Conservation (phyloP, 371 early-diverging fungal species). For the Dichotomocladium elegans region DNA sequence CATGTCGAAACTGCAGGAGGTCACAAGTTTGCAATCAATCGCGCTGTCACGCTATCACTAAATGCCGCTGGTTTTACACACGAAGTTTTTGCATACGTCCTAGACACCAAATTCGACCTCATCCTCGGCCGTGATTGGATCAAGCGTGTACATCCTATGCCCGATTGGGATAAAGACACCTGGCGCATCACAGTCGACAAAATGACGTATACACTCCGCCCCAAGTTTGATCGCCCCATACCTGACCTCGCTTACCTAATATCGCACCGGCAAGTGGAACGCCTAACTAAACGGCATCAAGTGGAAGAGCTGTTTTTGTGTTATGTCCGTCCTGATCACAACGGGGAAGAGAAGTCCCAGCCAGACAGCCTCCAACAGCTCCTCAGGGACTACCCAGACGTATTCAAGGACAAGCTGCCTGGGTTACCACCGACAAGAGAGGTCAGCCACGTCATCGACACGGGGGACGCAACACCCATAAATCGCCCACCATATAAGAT, state of each 20-base stretch:
- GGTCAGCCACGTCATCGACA: too few species aligned
- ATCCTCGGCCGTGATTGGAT: slow-evolving; percentile 8
- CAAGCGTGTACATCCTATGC: not conserved
- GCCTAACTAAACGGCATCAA: not conserved
- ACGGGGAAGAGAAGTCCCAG: not conserved
- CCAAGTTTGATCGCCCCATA: not conserved
- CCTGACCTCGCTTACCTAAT: too few species aligned
- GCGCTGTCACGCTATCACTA: too few species aligned
- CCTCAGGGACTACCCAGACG: not conserved
- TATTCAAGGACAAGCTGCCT: too few species aligned
- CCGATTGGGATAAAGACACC: slow-evolving; percentile 1
- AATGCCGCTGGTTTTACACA: too few species aligned
- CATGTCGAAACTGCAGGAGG: too few species aligned
- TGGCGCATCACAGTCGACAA: not conserved
- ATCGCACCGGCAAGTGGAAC: too few species aligned
- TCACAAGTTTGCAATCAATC: too few species aligned
- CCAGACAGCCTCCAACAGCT: slow-evolving; percentile 1
- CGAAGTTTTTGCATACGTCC: too few species aligned
- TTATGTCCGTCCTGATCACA: not conserved
- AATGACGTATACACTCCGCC: not conserved
- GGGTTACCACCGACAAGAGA: not conserved
- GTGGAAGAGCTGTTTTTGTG: not conserved
- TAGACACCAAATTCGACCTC: slow-evolving; percentile 7
- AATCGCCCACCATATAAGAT: too few species aligned
- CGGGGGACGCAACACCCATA: too few species aligned